Base-by-base conservation (phyloP, 192 early-diverging fungal species). In the Gigaspora rosea region DNA sequence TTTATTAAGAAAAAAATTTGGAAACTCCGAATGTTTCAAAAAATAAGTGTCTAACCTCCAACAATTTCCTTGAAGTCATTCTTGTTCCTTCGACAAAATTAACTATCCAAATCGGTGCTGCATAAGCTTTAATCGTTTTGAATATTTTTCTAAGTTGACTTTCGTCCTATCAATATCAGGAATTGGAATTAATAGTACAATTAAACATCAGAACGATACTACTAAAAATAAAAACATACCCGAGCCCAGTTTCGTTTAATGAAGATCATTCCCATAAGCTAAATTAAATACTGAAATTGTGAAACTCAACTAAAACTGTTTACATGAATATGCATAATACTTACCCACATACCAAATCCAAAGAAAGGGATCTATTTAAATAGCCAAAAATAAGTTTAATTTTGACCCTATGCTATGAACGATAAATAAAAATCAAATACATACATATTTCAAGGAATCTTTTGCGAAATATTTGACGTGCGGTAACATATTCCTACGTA, bases 271-370 rank as follows among this genome's bases (percentile, higher is more conserved):
- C 88, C 88, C 75, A 85, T 85, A 51, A 88, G 73, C 83, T 84
- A 72, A 67, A 35, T 50, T 47, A 36, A 65, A 49, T 47, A 46
- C 6, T 16, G 4, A 70, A 50, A 70, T 52, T 3, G 16, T 36
- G 50, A 47, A 10, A n/a, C 50, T 32, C 13, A 50, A 35, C 8
- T 11, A 18, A 41, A 66, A 66, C 36, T 35, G 18, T 13, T 56
- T 8, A 69, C n/a, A 27, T 15, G 35, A 73, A 22, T 54, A 61
- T 16, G 59, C 12, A 59, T 7, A 48, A 1, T 1, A 75, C 72
- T 73, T 77, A 85, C 84, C 88, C 86, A 87, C 88, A 89, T 89
- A 41, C 88, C 88, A 82, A 83, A 87, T 52, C 88, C 88, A 79
- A 87, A 89, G 74, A 89, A 89, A 10, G 88, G 88, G 70, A 89